Evolutionary conservation across 163 green algal species (phyloP).

Genomic region (Scenedesmus sp.): DNA sequence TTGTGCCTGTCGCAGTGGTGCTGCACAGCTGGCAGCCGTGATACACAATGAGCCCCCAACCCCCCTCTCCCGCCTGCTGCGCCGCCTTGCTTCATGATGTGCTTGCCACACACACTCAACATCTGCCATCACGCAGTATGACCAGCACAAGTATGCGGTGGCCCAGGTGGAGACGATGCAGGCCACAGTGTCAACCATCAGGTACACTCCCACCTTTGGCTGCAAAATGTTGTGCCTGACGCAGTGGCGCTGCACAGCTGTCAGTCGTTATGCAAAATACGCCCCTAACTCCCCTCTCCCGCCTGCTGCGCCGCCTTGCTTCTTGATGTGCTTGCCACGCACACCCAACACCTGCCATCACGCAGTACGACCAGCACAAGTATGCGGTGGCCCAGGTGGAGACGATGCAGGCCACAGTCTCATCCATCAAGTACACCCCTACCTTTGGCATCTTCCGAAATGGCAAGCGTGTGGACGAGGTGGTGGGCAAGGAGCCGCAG

Average conservation of each 20-base stretch:
- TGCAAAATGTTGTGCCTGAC: too few relatives aligned
- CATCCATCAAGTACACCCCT: constrained; percentile 79
- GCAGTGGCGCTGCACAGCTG: too few relatives aligned
- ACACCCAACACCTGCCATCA: too few relatives aligned
- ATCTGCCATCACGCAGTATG: constrained; percentile 50
- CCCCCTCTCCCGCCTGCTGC: background rate
- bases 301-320: background rate
- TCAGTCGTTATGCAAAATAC: background rate
- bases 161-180: constrained; percentile 81
- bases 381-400: constrained; percentile 88
- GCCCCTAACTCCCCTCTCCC: background rate
- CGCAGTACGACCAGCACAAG: constrained; percentile 66
- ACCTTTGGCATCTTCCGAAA: constrained; percentile 79
- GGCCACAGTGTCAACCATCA: constrained; percentile 61
- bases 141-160: constrained; percentile 74
- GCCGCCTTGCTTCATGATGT: background rate
- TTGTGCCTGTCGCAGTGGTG: too few relatives aligned
- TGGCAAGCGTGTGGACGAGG: constrained; percentile 75
- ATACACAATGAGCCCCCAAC: background rate
- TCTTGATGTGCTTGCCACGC: background rate
- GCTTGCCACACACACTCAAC: too few relatives aligned
- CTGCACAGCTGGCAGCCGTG: too few relatives aligned
- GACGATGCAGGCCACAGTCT: constrained; percentile 65
- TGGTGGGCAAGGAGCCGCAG: constrained; percentile 80
- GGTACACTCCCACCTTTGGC: constrained; percentile 79